Evolutionary conservation across 2,329 filamentous ascomycete species (phyloP), one percentile per base, ranked within the genome.

Genomic region (Ascochyta viciae-villosae): DNA sequence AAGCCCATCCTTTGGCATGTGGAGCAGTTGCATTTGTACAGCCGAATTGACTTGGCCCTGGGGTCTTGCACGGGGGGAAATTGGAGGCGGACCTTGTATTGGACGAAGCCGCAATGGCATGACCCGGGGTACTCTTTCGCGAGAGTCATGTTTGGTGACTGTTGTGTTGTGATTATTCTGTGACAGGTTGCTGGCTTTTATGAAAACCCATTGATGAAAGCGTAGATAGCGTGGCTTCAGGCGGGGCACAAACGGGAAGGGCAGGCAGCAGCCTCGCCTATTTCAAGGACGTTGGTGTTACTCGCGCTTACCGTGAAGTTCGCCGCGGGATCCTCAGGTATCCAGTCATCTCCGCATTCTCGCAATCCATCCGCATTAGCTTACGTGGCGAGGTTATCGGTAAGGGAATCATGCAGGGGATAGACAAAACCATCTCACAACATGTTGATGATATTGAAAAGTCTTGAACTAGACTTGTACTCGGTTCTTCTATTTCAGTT

Each of bases 1-100:
- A 79, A 74, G 13, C 76, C 77, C 57, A 78, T 73, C 61, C 83
- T 83, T 44, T 82, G 78, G 65, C 81, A 83, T 10, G 78, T 76
- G 10, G 70, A 78, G 66, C 81, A 83, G 58, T 83, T 83, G 73
- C 81, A 83, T 59, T 76, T 70, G 69, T 77, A 74, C 53, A 78
- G 52, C 44, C 62, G 62, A 45, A 69, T 68, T 1, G 57, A 59
- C 57, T 68, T 50, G 31, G 52, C 54, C 35, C 50, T 10, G 12
- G 50, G 27, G 10, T 61, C 47, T n/a, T 33, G 53, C 56, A 41
- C 43, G 0, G 70, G 73, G 13, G 81, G 81, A 5, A 83, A 71
- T 4, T 73, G 77, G 42, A 83, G 70, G 45, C 75, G 77, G 54
- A 77, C 62, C 41, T 80, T 69, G 62, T 82, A 83, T 52, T 73